Evolutionary conservation across 164 flowering plant genomes (phyloP).

Genomic region (Piper betle): DNA sequence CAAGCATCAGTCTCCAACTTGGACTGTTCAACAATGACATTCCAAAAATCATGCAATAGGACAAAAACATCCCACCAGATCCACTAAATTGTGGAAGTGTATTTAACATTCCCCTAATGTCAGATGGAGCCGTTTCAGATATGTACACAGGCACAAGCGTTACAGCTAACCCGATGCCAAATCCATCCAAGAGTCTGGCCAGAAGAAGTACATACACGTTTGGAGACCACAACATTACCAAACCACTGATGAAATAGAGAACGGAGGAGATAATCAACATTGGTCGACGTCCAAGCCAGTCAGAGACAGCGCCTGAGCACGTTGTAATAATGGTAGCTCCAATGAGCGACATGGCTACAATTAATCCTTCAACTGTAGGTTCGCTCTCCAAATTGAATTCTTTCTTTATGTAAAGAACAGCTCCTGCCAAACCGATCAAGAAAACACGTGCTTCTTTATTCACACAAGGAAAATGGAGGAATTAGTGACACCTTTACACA

Average conservation of each 20-base stretch:
- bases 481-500: no score
- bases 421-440: conserved; percentile 29
- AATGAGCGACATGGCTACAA: conserved; percentile 89
- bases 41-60: conserved; percentile 87
- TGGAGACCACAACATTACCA: conserved; percentile 94
- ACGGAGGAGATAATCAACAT: conserved; percentile 73
- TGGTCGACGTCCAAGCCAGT: conserved; percentile 79
- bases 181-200: conserved; percentile 81
- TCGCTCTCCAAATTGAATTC: conserved; percentile 41
- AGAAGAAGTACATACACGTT: conserved; percentile 69
- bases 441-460: neutral
- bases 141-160: conserved; percentile 84
- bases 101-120: conserved; percentile 69
- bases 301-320: conserved; percentile 75
- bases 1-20: conserved; percentile 90
- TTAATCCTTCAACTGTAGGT: conserved; percentile 63
- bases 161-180: conserved; percentile 80
- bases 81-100: conserved; percentile 92
- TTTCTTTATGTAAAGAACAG: conserved; percentile 61
- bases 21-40: conserved; percentile 62
- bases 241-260: conserved; percentile 65
- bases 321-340: conserved; percentile 80
- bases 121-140: conserved; percentile 93
- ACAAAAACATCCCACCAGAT: conserved; percentile 75
- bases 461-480: neutral